A percentile compares a stretch with the other conserved stretches of the same genome.
phyloP scores from a whole-genome alignment of 2,329 filamentous ascomycete species.

The Cryphonectria parasitica region DNA sequence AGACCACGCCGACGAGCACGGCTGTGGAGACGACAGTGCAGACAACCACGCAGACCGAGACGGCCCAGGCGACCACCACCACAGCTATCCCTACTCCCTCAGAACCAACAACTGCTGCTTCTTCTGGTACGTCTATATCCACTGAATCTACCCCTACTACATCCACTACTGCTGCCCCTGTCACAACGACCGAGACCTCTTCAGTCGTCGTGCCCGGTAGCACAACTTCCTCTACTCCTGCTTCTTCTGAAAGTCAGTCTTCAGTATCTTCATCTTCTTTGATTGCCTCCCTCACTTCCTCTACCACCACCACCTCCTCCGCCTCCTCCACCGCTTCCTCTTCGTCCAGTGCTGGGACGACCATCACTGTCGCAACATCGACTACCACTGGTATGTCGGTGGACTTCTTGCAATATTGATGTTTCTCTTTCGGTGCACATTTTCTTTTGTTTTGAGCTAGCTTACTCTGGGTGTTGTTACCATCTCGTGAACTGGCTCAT shows the following conservation, averaged over 20 bases:
- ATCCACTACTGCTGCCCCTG: slow-evolving; percentile 32
- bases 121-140: slow-evolving; percentile 37
- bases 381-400: slow-evolving; percentile 23
- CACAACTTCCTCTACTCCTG: slow-evolving; percentile 29
- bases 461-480: neutral
- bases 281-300: slow-evolving; percentile 21
- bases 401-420: neutral
- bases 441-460: neutral
- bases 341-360: slow-evolving; percentile 16
- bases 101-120: slow-evolving; percentile 29
- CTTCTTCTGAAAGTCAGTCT: slow-evolving; percentile 31
- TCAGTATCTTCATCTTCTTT: slow-evolving; percentile 33
- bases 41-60: slow-evolving; percentile 32
- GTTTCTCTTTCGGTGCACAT: neutral
- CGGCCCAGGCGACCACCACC: slow-evolving; percentile 34
- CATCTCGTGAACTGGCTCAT: neutral
- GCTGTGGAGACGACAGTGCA: slow-evolving; percentile 30
- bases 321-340: slow-evolving; percentile 26
- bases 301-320: slow-evolving; percentile 28
- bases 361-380: slow-evolving; percentile 11
- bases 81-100: slow-evolving; percentile 29
- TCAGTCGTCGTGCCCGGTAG: slow-evolving; percentile 31
- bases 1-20: slow-evolving; percentile 33
- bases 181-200: slow-evolving; percentile 36
- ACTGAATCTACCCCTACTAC: slow-evolving; percentile 28